Percentiles rank a stretch among this genome's conserved stretches.
phyloP scores from a whole-genome alignment of 2,329 filamentous ascomycete species.

The Colletotrichum sp. region DNA sequence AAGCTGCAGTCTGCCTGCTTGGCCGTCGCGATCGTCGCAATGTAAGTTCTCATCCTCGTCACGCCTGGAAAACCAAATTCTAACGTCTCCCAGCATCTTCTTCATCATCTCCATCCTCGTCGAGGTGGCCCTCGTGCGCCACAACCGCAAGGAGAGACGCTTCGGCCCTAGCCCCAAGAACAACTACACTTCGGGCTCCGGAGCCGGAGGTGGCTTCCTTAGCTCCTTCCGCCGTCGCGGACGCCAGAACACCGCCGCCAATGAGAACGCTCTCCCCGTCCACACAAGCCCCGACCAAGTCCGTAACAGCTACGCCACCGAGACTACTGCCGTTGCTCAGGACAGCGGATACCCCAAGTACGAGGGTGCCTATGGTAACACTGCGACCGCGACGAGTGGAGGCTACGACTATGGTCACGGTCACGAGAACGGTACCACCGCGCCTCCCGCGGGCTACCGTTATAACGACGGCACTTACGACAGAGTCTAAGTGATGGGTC shows the following conservation, averaged over 20 bases:
- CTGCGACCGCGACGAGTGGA: background rate
- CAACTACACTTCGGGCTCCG: conserved; percentile 66
- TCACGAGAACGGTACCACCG: conserved; percentile 12
- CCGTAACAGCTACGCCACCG: conserved; percentile 48
- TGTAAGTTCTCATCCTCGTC: conserved; percentile 52
- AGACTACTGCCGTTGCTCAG: conserved; percentile 35
- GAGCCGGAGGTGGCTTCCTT: conserved; percentile 36
- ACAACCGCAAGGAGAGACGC: conserved; percentile 77
- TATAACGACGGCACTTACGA: conserved; percentile 43
- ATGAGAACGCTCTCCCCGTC: conserved; percentile 39
- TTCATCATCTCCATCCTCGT: conserved; percentile 76
- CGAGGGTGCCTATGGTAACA: conserved; percentile 1
- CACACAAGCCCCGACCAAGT: conserved; percentile 47
- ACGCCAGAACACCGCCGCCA: conserved; percentile 29
- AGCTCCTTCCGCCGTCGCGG: conserved; percentile 37
- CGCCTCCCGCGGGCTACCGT: conserved; percentile 29
- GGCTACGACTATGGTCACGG: background rate
- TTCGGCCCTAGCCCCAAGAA: conserved; percentile 58
- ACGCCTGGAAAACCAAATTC: background rate
- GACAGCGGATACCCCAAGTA: conserved; percentile 25
- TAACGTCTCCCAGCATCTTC: conserved; percentile 59
- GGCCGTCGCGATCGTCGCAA: conserved; percentile 77
- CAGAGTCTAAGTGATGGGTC: background rate
- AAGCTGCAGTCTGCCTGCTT: conserved; percentile 78
- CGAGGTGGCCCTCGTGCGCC: conserved; percentile 70